These are phyloP conservation scores for Zanthoxylum bungeanum DNA, from an alignment of 345 rosid species.

Conservation along the genomic window DNA sequence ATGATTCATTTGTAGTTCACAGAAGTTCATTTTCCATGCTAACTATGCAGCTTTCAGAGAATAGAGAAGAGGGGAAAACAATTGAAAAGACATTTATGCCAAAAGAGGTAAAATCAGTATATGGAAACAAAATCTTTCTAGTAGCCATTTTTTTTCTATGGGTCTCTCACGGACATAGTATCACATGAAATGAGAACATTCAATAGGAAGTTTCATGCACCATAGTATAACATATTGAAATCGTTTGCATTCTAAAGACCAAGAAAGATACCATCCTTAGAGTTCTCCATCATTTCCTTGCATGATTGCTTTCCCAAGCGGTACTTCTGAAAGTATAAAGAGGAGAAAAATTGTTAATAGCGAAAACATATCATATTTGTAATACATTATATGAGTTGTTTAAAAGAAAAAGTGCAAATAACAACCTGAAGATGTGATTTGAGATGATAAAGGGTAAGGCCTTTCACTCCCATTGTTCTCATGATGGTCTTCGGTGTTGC, in stretches of 20 bases:
- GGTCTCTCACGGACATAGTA: background rate
- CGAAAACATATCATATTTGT: background rate
- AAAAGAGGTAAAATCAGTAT: background rate
- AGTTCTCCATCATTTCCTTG: slow-evolving; percentile 75
- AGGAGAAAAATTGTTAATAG: background rate
- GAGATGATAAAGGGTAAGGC: slow-evolving; percentile 88
- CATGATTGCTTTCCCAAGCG: slow-evolving; percentile 80
- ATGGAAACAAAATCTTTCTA: background rate
- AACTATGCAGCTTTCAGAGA: background rate
- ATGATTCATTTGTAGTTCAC: background rate
- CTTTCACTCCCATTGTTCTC: slow-evolving; percentile 95
- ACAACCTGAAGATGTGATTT: slow-evolving; percentile 93
- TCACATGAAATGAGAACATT: background rate
- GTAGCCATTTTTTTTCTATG: background rate
- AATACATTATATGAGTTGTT: background rate
- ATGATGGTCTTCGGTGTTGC: slow-evolving; percentile 91
- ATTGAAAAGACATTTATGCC: background rate
- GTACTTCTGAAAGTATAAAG: slow-evolving; percentile 57
- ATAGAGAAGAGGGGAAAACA: background rate
- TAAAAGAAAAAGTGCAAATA: slow-evolving; percentile 5
- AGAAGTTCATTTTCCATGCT: background rate
- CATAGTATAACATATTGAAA: background rate
- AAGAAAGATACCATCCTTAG: slow-evolving; percentile 71
- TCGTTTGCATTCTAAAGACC: slow-evolving; percentile 1
- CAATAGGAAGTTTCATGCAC: background rate